Conservation (phyloP, 2,329 filamentous ascomycete genomes). For the Trichoderma sp. region DNA sequence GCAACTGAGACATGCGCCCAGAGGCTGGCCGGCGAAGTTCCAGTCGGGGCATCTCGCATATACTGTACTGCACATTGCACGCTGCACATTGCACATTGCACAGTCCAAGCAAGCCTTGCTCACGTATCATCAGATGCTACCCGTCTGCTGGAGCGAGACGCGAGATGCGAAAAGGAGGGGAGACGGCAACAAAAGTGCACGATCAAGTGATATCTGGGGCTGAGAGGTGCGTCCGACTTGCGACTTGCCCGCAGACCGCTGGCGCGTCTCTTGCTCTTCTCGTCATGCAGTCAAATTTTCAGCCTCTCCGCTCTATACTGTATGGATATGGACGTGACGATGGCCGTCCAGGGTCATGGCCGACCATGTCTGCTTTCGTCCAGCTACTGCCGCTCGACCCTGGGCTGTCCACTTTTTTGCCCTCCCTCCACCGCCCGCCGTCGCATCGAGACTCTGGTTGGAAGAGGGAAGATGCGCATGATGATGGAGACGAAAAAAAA, state of each 20-base stretch:
- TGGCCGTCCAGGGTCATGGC: neutral
- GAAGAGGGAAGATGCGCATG: neutral
- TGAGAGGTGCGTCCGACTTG: neutral
- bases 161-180: neutral
- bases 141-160: neutral
- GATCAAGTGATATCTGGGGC: neutral
- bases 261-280: neutral
- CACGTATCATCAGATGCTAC: neutral
- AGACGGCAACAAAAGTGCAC: neutral
- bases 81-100: neutral
- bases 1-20: neutral
- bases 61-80: neutral
- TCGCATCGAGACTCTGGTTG: slow-evolving; percentile 12
- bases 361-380: slow-evolving; percentile 13
- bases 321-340: neutral
- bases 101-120: neutral
- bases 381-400: neutral
- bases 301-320: neutral
- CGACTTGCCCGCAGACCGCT: neutral
- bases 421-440: slow-evolving; percentile 15
- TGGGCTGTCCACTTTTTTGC: slow-evolving; percentile 2
- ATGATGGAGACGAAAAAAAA: neutral
- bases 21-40: neutral
- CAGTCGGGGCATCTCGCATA: neutral
- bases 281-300: neutral